Percentiles rank a stretch among this genome's conserved stretches.
phyloP scores from a whole-genome alignment of 495 filamentous ascomycete species.

The Tuber brumale region DNA sequence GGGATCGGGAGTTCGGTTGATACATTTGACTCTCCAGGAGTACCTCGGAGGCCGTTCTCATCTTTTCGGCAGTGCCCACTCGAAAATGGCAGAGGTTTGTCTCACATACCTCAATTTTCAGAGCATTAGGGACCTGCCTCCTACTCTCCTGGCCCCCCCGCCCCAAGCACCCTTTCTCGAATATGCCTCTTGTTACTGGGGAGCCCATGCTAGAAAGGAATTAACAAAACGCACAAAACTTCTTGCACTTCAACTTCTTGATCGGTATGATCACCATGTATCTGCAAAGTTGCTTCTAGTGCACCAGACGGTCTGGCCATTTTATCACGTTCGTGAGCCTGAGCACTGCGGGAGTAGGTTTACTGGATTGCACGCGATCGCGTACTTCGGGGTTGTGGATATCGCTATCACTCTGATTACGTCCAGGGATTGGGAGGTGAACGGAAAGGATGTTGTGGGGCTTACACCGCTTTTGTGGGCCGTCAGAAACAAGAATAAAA shows the following conservation, averaged over 20 bases:
- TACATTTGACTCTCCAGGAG: background rate
- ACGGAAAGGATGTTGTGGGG: background rate
- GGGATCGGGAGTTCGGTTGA: background rate
- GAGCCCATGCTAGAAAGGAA: background rate
- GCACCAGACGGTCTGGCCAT: background rate
- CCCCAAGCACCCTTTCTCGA: background rate
- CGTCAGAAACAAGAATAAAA: background rate
- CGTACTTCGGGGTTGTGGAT: background rate
- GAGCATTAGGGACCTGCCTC: background rate
- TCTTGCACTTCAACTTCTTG: background rate
- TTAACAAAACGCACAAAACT: background rate
- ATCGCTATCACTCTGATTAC: background rate
- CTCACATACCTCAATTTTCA: background rate
- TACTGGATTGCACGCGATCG: background rate
- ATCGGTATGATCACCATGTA: background rate
- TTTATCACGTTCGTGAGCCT: no score
- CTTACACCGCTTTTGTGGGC: background rate
- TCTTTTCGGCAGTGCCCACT: background rate
- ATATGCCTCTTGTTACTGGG: background rate
- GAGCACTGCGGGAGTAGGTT: background rate
- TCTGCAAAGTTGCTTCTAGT: background rate
- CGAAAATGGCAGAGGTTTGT: background rate
- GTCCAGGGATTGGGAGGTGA: background rate
- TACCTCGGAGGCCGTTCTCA: background rate
- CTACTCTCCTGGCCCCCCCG: background rate